These are phyloP conservation scores for Schwanniomyces pseudopolymorphus DNA, from an alignment of 805 yeast genomes.

Conservation along the genomic window DNA sequence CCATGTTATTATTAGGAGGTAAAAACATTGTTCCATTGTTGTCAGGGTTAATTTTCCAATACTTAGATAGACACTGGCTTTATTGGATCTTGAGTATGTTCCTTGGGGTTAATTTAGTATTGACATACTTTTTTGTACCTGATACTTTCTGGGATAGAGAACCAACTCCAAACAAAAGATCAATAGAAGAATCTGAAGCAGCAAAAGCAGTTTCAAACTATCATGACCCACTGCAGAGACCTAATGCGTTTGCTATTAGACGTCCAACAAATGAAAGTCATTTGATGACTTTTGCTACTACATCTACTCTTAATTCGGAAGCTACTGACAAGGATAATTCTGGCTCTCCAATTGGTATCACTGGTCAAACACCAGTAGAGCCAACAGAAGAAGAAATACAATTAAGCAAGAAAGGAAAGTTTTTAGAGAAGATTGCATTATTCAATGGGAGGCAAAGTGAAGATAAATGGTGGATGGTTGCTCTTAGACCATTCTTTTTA, in stretches of 20 bases:
- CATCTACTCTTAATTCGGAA: constrained; percentile 10
- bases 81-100: constrained; percentile 59
- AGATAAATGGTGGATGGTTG: constrained; percentile 57
- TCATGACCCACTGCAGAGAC: constrained; percentile 24
- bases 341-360: constrained; percentile 10
- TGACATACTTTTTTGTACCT: constrained; percentile 56
- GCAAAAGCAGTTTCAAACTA: constrained; percentile 38
- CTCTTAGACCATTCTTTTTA: constrained; percentile 53
- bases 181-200: constrained; percentile 45
- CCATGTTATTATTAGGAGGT: constrained; percentile 59
- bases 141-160: constrained; percentile 65
- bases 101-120: constrained; percentile 44
- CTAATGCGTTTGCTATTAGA: constrained; percentile 28
- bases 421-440: constrained; percentile 34
- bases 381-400: constrained; percentile 3
- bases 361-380: constrained; percentile 3
- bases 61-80: constrained; percentile 56
- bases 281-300: constrained; percentile 11
- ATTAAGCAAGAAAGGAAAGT: constrained; percentile 9
- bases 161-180: constrained; percentile 49
- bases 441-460: constrained; percentile 49
- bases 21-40: constrained; percentile 59
- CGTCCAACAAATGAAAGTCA: constrained; percentile 13
- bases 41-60: constrained; percentile 51
- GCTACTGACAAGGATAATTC: background rate